Evolutionary conservation across 2,329 filamentous ascomycete genomes (phyloP), one percentile per base, ranked within the genome.

Genomic region (Epichloe sp.): DNA sequence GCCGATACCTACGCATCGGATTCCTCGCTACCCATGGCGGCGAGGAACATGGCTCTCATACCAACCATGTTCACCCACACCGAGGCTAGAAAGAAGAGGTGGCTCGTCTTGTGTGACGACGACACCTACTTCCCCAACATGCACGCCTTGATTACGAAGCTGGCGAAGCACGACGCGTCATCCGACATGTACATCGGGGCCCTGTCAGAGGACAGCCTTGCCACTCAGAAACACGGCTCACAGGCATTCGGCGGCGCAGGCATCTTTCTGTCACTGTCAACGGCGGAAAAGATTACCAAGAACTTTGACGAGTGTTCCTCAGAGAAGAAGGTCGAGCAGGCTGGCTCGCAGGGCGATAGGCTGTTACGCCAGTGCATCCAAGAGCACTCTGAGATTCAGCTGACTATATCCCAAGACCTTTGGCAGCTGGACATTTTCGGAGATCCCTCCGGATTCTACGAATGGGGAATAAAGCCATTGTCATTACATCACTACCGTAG

Each of bases 51-150:
- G 34, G 75, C 72, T 0, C 67, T 80, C 3, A 69, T 78, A 2
- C 75, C 76, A 3, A 71, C 71, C 0, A 64, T 80, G 17, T 79
- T 76, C 62, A 71, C 71, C 52, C 75, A 79, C 56, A 68, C 66
- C 1, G 71, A 72, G 3, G 66, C 73, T 45, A 60, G 57, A 31
- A 60, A 60, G 26, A 76, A 73, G 61, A 78, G 76, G 55, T 83
- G 79, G 79, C 70, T 78, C 0, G 78, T 79, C 19, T 71, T 77
- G 17, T 81, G 79, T 59, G 79, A 83, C 55, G 79, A 83, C 55
- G 79, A 83, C 55, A 83, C 79, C 2, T 82, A 80, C 60, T 83
- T 82, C 66, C 72, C 75, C 6, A 79, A 74, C 52, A 78, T 81
- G 61, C 67, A 78, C 51, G 70, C 66, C 11, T 64, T 83, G 11